Evolutionary conservation across 768 basidiomycete genomes (phyloP).

Genomic region (Pulveroboletus sp.): DNA sequence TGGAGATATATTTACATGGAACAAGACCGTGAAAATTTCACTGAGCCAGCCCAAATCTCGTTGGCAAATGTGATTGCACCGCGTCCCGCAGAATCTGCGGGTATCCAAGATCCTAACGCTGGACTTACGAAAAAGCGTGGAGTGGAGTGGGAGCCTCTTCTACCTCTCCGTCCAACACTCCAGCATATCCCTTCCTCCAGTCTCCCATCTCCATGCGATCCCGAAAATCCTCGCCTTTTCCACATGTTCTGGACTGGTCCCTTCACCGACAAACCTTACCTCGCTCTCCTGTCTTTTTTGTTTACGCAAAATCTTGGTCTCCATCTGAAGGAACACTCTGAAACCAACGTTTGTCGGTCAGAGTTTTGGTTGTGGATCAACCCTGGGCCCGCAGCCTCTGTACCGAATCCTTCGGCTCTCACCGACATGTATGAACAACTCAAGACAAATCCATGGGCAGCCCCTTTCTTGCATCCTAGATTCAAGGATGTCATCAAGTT

Average conservation of each 20-base stretch:
- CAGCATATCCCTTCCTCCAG: slow-evolving; percentile 55
- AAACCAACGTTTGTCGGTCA: slow-evolving; percentile 62
- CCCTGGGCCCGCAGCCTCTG: slow-evolving; percentile 89
- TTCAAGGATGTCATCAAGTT: slow-evolving; percentile 93
- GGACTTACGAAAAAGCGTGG: slow-evolving; percentile 57
- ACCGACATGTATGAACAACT: slow-evolving; percentile 81
- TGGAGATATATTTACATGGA: slow-evolving; percentile 91
- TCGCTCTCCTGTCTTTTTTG: slow-evolving; percentile 89
- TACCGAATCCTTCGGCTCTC: slow-evolving; percentile 79
- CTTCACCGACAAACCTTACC: slow-evolving; percentile 98
- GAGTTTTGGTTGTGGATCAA: slow-evolving; percentile 99
- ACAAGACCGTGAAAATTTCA: slow-evolving; percentile 39
- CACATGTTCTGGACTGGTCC: slow-evolving; percentile 99
- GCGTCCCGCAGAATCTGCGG: slow-evolving; percentile 26
- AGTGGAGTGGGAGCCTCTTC: slow-evolving; percentile 54
- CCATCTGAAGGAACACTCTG: slow-evolving; percentile 50
- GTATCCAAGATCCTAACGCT: slow-evolving; percentile 43
- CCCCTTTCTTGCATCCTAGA: slow-evolving; percentile 88
- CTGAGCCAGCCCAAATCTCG: slow-evolving; percentile 31
- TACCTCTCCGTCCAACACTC: slow-evolving; percentile 45
- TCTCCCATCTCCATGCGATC: slow-evolving; percentile 66
- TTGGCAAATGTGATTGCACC: slow-evolving; percentile 31
- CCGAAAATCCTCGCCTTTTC: slow-evolving; percentile 81
- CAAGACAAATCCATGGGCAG: slow-evolving; percentile 85
- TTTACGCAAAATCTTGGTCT: slow-evolving; percentile 93